Base-by-base conservation (phyloP, 78 protist genomes). In the Dictyostelium firmibasis region DNA sequence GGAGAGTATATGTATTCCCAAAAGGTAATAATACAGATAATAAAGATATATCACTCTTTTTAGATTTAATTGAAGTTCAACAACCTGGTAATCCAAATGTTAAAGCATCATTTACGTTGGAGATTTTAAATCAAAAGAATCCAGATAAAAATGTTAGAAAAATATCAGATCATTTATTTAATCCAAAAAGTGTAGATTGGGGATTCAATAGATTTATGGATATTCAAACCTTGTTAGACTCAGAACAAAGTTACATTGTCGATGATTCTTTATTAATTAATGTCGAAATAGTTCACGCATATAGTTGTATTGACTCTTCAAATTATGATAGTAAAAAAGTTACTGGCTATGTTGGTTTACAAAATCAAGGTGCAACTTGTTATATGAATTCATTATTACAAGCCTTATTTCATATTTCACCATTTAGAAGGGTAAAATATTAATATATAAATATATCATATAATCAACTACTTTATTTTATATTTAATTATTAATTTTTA, bases 301-400 rank as follows among this genome's bases (percentile, higher is more conserved):
- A 81, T 25, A 8, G 20, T 23, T 53, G 81, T 20, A 13, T 84
- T 20, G 85, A 53, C 20, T 29, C 43, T 35, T 23, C 82, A 36
- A 81, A 13, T 16, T 88, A 88, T 81, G 84, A 88, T 33, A 79
- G 79, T 5, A 88, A 88, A 57, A 88, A 93, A 64, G 13, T 31
- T 25, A 86, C 89, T 31, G 99, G 99, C 29, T 97, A 38, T 83
- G 97, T 94, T 8, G 98, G 99, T 31, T 86, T 97, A 41, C 44
- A 57, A 70, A 98, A 98, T 82, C 97, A 96, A 44, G 99, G 99
- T 35, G 98, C 99, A 23, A 98, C 98, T 27, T 98, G 99, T 96
- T 98, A 98, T 93, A 83, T 98, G 92, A 97, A 97, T 85, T 82
- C 97, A 41, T 79, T 97, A 20, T 31, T 97, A 72, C 98, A 97